Percentiles rank a stretch among this genome's conserved stretches.
phyloP scores from a whole-genome alignment of 2,329 filamentous ascomycete species.

The Neonectria faginata region DNA sequence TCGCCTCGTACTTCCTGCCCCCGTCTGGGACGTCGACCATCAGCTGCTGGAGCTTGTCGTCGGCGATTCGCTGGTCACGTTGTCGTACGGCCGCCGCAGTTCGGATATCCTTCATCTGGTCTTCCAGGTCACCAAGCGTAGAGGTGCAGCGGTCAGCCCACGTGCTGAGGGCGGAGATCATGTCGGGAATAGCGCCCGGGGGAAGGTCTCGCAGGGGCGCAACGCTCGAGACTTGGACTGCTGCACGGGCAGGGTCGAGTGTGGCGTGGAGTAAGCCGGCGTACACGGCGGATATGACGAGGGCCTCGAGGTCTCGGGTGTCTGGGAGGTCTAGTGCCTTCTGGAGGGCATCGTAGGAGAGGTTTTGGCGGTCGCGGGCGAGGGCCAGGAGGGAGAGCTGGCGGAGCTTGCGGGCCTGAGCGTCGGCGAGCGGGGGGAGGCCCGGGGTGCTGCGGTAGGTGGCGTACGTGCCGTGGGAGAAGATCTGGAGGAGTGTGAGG shows the following conservation, averaged over 20 bases:
- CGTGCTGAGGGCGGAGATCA: conserved; percentile 74
- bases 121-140: conserved; percentile 80
- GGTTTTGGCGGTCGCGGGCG: conserved; percentile 72
- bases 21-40: conserved; percentile 59
- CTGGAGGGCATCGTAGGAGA: conserved; percentile 80
- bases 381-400: conserved; percentile 90
- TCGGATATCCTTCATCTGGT: conserved; percentile 77
- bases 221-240: conserved; percentile 82
- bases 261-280: conserved; percentile 83
- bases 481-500: conserved; percentile 83
- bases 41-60: conserved; percentile 61
- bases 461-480: conserved; percentile 90
- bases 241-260: conserved; percentile 81
- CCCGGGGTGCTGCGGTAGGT: conserved; percentile 68
- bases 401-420: conserved; percentile 86
- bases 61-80: conserved; percentile 60
- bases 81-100: conserved; percentile 66
- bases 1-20: conserved; percentile 48
- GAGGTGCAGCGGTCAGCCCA: conserved; percentile 85
- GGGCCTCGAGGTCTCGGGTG: conserved; percentile 80
- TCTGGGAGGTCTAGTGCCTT: conserved; percentile 73
- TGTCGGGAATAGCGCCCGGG: conserved; percentile 75
- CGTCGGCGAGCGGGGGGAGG: conserved; percentile 78
- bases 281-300: conserved; percentile 90
- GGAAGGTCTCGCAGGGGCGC: conserved; percentile 88